Conservation (phyloP, 805 yeast genomes). For the Yamadazyma phyllophila region DNA sequence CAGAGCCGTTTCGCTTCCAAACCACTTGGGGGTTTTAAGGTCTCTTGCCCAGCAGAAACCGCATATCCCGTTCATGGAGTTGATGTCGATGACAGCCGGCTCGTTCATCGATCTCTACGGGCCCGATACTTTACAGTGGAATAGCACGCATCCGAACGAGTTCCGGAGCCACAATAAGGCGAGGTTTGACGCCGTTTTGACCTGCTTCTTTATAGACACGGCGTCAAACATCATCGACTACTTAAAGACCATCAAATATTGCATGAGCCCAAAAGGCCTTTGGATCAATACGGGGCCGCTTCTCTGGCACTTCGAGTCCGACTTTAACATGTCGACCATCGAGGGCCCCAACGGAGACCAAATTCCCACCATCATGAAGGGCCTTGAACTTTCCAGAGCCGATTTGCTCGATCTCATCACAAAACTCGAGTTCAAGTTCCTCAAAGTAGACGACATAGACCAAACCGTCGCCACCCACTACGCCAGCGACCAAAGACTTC, state of each 20-base stretch:
- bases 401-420: slow-evolving; percentile 50
- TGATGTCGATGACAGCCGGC: slow-evolving; percentile 73
- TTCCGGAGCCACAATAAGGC: slow-evolving; percentile 41
- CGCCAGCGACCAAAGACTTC: slow-evolving; percentile 46
- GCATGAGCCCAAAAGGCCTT: slow-evolving; percentile 43
- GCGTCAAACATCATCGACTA: slow-evolving; percentile 60
- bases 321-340: slow-evolving; percentile 24
- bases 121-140: slow-evolving; percentile 34
- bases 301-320: slow-evolving; percentile 69
- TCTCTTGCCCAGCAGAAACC: slow-evolving; percentile 26
- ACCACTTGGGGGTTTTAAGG: slow-evolving; percentile 16
- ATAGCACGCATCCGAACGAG: slow-evolving; percentile 35
- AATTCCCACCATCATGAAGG: slow-evolving; percentile 41
- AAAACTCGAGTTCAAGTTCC: slow-evolving; percentile 50
- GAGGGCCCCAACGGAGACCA: slow-evolving; percentile 22
- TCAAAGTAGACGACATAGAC: slow-evolving; percentile 22
- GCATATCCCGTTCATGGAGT: slow-evolving; percentile 41
- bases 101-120: slow-evolving; percentile 70
- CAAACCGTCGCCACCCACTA: slow-evolving; percentile 47
- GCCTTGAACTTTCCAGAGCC: slow-evolving; percentile 58
- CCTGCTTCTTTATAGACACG: slow-evolving; percentile 65
- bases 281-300: slow-evolving; percentile 73
- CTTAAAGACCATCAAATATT: slow-evolving; percentile 45
- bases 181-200: slow-evolving; percentile 46
- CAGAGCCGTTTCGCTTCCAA: slow-evolving; percentile 54